Percentiles rank a stretch among this genome's conserved stretches.
Conservation (phyloP, 2,329 filamentous ascomycete species). For the Fusarium paranaense region DNA sequence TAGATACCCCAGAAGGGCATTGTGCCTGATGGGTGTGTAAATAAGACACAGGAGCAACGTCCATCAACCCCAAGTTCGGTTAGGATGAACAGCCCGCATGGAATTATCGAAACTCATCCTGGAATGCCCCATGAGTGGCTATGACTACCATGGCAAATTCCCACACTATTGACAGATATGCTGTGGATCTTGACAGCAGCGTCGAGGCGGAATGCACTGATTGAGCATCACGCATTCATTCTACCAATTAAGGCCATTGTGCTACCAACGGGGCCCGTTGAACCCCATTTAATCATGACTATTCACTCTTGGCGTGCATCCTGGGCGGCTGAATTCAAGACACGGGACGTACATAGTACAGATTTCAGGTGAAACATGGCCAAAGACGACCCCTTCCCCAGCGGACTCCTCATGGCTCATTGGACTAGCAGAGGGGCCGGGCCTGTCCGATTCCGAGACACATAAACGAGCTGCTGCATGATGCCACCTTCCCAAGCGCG, state of each 20-base stretch:
- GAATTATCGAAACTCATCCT: background rate
- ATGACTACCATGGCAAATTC: background rate
- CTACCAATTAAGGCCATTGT: background rate
- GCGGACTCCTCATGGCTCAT: background rate
- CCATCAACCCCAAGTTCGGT: background rate
- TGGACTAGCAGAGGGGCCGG: background rate
- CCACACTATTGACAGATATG: background rate
- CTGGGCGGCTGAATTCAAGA: slow-evolving; percentile 11
- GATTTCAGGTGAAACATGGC: background rate
- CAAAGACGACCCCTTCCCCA: background rate
- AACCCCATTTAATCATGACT: background rate
- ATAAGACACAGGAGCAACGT: background rate
- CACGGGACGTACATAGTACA: slow-evolving; percentile 7
- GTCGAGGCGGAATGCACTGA: background rate
- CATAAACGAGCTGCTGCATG: background rate
- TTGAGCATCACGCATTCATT: background rate
- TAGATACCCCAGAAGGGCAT: background rate
- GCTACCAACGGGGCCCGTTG: background rate
- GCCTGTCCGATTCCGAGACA: background rate
- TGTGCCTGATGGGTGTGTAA: background rate
- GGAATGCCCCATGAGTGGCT: background rate
- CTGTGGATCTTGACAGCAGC: background rate
- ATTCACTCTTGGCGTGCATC: background rate
- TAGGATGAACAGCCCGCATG: background rate
- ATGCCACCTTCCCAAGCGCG: background rate